Evolutionary conservation across 2,329 filamentous ascomycete species (phyloP).

Genomic region (Penicillium olsonii): DNA sequence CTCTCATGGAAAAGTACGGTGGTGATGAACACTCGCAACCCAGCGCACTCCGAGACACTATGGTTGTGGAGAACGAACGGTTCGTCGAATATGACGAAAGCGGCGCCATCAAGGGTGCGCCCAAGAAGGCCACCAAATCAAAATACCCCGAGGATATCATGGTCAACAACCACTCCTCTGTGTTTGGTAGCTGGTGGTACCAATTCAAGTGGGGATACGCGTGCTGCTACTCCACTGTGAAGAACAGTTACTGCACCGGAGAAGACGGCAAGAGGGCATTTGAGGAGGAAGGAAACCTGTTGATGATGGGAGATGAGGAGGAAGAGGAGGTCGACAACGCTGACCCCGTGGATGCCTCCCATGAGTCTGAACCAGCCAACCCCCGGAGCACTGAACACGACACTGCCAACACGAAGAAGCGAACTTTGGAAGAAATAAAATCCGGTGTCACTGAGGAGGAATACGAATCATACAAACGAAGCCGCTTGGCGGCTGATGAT

Average conservation of each 20-base stretch:
- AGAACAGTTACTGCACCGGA: conserved; percentile 97
- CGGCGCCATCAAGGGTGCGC: conserved; percentile 84
- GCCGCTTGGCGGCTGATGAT: conserved; percentile 72
- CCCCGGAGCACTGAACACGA: conserved; percentile 34
- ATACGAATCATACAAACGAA: conserved; percentile 80
- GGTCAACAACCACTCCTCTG: conserved; percentile 85
- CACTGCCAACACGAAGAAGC: conserved; percentile 59
- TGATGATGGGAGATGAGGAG: conserved; percentile 41
- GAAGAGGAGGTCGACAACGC: conserved; percentile 6
- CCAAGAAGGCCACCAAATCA: conserved; percentile 73
- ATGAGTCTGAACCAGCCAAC: conserved; percentile 29
- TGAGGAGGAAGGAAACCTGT: conserved; percentile 69
- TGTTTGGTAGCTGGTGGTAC: conserved; percentile 98
- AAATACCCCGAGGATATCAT: conserved; percentile 90
- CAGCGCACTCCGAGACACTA: conserved; percentile 64
- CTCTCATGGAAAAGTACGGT: conserved; percentile 81
- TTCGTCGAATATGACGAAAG: conserved; percentile 95
- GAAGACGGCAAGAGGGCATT: conserved; percentile 81
- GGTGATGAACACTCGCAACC: conserved; percentile 63
- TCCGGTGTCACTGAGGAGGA: conserved; percentile 78
- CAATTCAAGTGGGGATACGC: conserved; percentile 95
- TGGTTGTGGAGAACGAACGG: conserved; percentile 76
- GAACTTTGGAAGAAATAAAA: conserved; percentile 76
- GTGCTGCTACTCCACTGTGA: conserved; percentile 90
- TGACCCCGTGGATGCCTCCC: conserved; percentile 21